A percentile compares a stretch with the other conserved stretches of the same genome.
These are phyloP conservation scores for Hortiboletus campestris DNA, from an alignment of 768 basidiomycete genomes.

Conservation along the genomic window DNA sequence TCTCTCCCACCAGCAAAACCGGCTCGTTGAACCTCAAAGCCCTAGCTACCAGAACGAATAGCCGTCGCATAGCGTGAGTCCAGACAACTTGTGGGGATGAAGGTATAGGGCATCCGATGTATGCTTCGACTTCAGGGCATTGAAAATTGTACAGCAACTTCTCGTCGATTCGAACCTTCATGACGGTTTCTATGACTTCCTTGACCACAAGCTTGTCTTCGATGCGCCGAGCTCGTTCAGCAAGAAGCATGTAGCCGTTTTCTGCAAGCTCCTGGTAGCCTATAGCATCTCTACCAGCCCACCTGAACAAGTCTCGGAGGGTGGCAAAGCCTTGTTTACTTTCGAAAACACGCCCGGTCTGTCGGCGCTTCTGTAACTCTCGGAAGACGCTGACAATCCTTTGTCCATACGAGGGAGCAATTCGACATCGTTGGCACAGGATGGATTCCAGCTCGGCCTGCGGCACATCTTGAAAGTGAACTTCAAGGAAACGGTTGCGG, in stretches of 20 bases:
- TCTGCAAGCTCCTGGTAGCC: conserved; percentile 92
- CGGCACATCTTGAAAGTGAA: conserved; percentile 96
- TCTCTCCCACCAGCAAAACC: conserved; percentile 93
- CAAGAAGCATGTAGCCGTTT: conserved; percentile 96
- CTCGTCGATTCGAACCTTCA: conserved; percentile 86
- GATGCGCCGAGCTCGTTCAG: conserved; percentile 78
- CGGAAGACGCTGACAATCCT: conserved; percentile 89
- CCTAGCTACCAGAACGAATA: conserved; percentile 81
- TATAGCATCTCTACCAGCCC: conserved; percentile 89
- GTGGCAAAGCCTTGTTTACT: conserved; percentile 97
- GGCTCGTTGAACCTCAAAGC: conserved; percentile 92
- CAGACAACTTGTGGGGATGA: conserved; percentile 64
- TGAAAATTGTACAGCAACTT: conserved; percentile 61
- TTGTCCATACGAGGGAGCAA: conserved; percentile 91
- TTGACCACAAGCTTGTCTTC: conserved; percentile 91
- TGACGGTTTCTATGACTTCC: conserved; percentile 84
- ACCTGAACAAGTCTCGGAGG: conserved; percentile 93
- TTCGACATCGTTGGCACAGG: conserved; percentile 86
- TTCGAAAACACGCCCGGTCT: conserved; percentile 91
- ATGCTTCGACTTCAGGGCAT: conserved; percentile 41
- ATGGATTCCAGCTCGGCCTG: conserved; percentile 92
- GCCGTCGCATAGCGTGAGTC: conserved; percentile 90
- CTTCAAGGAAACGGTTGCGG: conserved; percentile 95
- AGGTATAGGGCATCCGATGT: conserved; percentile 56
- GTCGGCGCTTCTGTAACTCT: conserved; percentile 89